Evolutionary conservation across 805 yeast genomes (phyloP).

Genomic region (Tetrapisispora pingtungensis): DNA sequence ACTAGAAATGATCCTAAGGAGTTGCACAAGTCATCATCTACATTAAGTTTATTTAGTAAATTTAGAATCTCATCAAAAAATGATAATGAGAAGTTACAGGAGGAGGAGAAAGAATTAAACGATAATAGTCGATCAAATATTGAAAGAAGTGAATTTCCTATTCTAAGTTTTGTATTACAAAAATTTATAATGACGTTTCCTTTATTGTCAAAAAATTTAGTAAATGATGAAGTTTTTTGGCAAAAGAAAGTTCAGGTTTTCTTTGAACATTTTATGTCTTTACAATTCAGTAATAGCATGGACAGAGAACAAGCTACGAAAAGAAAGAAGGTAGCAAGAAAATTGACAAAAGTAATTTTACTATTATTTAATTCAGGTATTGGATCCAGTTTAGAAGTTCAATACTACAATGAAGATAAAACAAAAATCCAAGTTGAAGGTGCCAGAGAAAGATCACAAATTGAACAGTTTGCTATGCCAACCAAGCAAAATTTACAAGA

Average conservation of each 20-base stretch:
- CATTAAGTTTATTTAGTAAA: not conserved
- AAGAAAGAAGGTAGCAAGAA: constrained; percentile 49
- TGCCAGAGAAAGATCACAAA: constrained; percentile 25
- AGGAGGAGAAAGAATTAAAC: constrained; percentile 1
- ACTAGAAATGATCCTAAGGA: constrained; percentile 34
- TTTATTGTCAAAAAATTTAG: constrained; percentile 39
- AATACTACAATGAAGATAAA: constrained; percentile 34
- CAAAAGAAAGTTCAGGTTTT: constrained; percentile 67
- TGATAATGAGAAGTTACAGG: constrained; percentile 8
- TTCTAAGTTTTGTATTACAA: constrained; percentile 55
- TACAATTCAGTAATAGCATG: constrained; percentile 59
- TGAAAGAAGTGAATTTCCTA: constrained; percentile 42
- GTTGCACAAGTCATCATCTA: not conserved
- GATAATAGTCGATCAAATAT: constrained; percentile 6
- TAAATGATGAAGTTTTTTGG: constrained; percentile 62
- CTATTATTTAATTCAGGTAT: constrained; percentile 69
- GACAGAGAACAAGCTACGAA: constrained; percentile 74
- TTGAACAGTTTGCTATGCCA: constrained; percentile 32
- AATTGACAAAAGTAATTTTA: constrained; percentile 51
- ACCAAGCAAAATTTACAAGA: constrained; percentile 31
- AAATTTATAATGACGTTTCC: constrained; percentile 66
- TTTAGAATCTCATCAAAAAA: not conserved
- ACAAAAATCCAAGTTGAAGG: constrained; percentile 17
- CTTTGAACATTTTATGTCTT: constrained; percentile 64
- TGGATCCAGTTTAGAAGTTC: constrained; percentile 47